Evolutionary conservation across 805 yeast genomes (phyloP).

Genomic region (Monosporozyma siamensis): DNA sequence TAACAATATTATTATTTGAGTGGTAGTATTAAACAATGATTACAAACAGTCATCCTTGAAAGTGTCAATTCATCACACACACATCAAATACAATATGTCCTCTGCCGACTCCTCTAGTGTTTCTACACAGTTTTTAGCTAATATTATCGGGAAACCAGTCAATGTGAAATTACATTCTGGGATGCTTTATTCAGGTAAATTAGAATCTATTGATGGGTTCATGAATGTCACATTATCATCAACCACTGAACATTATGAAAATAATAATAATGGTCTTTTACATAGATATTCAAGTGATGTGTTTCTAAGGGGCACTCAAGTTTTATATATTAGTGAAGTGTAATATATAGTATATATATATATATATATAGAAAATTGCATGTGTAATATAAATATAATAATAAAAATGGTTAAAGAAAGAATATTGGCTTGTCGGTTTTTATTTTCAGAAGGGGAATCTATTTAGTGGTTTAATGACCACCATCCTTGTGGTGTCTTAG

Average conservation of each 20-base stretch:
- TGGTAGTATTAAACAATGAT: no score
- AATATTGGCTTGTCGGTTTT: slow-evolving; percentile 1
- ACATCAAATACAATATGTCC: neutral
- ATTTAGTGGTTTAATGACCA: neutral
- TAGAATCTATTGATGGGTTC: slow-evolving; percentile 90
- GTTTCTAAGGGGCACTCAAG: slow-evolving; percentile 31
- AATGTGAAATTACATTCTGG: slow-evolving; percentile 82
- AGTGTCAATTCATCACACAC: no score
- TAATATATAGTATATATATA: slow-evolving; percentile 7
- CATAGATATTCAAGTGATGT: slow-evolving; percentile 28
- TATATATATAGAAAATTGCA: no score
- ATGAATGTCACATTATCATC: slow-evolving; percentile 87
- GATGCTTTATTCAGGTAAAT: slow-evolving; percentile 64
- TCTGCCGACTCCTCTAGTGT: slow-evolving; percentile 25
- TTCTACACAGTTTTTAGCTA: slow-evolving; percentile 72
- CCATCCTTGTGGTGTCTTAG: slow-evolving; percentile 47
- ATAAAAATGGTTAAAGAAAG: neutral
- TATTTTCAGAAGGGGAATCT: no score
- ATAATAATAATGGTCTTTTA: slow-evolving; percentile 23
- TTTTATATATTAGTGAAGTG: slow-evolving; percentile 30
- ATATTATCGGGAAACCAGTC: slow-evolving; percentile 71
- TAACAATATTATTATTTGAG: no score
- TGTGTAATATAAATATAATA: no score
- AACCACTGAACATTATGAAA: slow-evolving; percentile 49
- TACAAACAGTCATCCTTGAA: no score